phyloP scores from a whole-genome alignment of 179 eudicot genomes.

The Patellifolia procumbens region DNA sequence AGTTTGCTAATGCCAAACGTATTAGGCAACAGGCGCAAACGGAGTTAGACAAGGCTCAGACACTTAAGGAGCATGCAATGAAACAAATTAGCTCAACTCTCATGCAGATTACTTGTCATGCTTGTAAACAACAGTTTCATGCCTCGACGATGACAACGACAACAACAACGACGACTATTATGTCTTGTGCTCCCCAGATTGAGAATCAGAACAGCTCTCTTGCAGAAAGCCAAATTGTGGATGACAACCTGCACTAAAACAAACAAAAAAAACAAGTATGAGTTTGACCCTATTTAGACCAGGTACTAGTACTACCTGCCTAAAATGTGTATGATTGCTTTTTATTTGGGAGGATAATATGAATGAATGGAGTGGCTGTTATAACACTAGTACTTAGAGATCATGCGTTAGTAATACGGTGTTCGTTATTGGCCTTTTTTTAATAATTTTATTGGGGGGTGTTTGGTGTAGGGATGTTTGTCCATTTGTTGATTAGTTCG shows the following conservation, averaged over 20 bases:
- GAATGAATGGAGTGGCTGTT: background rate
- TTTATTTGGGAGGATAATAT: background rate
- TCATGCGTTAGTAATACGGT: background rate
- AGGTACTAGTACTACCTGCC: background rate
- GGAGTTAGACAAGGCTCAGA: constrained; percentile 72
- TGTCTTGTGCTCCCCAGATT: background rate
- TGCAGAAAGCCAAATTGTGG: constrained; percentile 36
- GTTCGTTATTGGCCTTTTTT: background rate
- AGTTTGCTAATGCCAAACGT: constrained; percentile 68
- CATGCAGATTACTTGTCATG: constrained; percentile 71
- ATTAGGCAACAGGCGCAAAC: constrained; percentile 69
- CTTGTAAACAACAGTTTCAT: constrained; percentile 58
- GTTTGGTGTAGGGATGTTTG: constrained; percentile 1
- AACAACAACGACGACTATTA: background rate
- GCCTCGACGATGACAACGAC: background rate
- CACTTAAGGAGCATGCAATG: constrained; percentile 55
- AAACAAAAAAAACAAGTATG: too few species aligned
- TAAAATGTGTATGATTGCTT: background rate
- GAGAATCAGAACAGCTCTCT: constrained; percentile 36
- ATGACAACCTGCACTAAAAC: constrained; percentile 19
- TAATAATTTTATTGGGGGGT: background rate
- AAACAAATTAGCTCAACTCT: constrained; percentile 52
- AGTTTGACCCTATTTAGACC: background rate
- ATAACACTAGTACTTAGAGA: background rate
- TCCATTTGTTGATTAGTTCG: constrained; percentile 30